Percentiles rank a stretch among this genome's conserved stretches.
These are phyloP conservation scores for Trichaptum fuscoviolaceum DNA, from an alignment of 768 basidiomycete species.

Conservation along the genomic window DNA sequence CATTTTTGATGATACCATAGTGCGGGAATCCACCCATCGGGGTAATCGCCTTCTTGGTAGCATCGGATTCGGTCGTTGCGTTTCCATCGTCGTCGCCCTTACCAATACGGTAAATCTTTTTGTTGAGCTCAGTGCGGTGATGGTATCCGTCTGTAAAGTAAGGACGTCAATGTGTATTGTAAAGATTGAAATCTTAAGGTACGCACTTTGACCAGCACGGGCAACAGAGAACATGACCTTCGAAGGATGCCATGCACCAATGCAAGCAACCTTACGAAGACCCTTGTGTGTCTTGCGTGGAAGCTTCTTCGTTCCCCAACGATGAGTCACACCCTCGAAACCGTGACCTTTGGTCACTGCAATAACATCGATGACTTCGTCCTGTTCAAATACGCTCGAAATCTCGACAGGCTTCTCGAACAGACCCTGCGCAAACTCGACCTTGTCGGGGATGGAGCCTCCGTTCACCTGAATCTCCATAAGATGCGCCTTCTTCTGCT, in stretches of 20 bases:
- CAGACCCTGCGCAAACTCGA: constrained; percentile 87
- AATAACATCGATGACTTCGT: constrained; percentile 94
- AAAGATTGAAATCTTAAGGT: constrained; percentile 9
- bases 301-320: constrained; percentile 99
- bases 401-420: constrained; percentile 97
- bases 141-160: constrained; percentile 77
- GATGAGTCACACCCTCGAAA: constrained; percentile 98
- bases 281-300: constrained; percentile 99
- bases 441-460: constrained; percentile 93
- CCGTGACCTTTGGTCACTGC: constrained; percentile 99
- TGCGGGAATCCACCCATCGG: constrained; percentile 99
- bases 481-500: constrained; percentile 99
- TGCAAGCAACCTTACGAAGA: constrained; percentile 99
- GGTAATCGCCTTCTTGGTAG: constrained; percentile 89
- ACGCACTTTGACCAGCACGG: constrained; percentile 98
- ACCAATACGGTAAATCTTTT: constrained; percentile 97
- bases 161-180: constrained; percentile 9
- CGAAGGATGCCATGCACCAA: constrained; percentile 97
- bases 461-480: constrained; percentile 99
- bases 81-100: constrained; percentile 70
- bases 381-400: constrained; percentile 85
- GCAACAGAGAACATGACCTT: constrained; percentile 99
- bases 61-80: constrained; percentile 91
- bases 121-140: constrained; percentile 97
- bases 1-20: constrained; percentile 98